These are phyloP conservation scores for Tricholoma hemisulphureum DNA, from an alignment of 768 basidiomycete species.

Conservation along the genomic window DNA sequence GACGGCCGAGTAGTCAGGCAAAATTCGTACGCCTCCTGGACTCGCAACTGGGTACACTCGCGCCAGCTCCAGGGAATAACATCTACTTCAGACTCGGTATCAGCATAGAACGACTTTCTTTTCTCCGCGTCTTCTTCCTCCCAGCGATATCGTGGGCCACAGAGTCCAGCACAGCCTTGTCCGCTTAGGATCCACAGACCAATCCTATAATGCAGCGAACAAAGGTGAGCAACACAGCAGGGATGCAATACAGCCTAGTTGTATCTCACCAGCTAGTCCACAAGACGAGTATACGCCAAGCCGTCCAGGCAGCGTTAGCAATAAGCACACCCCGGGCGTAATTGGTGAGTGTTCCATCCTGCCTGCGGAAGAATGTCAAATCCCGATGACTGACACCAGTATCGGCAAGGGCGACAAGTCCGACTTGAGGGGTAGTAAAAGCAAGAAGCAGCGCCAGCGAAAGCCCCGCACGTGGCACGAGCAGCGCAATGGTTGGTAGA, in stretches of 20 bases:
- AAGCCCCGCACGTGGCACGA: conserved; percentile 81
- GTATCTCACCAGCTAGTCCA: conserved; percentile 62
- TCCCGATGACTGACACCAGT: conserved; percentile 57
- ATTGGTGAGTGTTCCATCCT: conserved; percentile 63
- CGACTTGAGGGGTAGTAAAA: conserved; percentile 52
- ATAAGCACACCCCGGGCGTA: conserved; percentile 81
- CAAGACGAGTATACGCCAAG: conserved; percentile 70
- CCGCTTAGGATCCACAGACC: conserved; percentile 80
- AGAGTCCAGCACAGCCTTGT: conserved; percentile 75
- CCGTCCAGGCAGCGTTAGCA: conserved; percentile 80
- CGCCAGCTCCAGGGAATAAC: conserved; percentile 80
- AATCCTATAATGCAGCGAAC: conserved; percentile 42
- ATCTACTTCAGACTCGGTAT: conserved; percentile 46
- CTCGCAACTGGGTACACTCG: conserved; percentile 62
- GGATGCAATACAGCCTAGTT: neutral
- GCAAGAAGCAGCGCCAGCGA: conserved; percentile 68
- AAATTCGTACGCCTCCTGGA: conserved; percentile 81
- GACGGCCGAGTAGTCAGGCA: conserved; percentile 47
- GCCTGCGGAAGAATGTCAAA: conserved; percentile 65
- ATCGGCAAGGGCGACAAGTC: conserved; percentile 44
- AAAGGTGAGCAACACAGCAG: conserved; percentile 1
- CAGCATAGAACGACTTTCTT: conserved; percentile 48
- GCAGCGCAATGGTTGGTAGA: conserved; percentile 73
- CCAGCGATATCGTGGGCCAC: conserved; percentile 82
- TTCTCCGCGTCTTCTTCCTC: conserved; percentile 77